A percentile compares a stretch with the other conserved stretches of the same genome.
Conservation (phyloP, 805 yeast species). For the Pichia eremophila region DNA sequence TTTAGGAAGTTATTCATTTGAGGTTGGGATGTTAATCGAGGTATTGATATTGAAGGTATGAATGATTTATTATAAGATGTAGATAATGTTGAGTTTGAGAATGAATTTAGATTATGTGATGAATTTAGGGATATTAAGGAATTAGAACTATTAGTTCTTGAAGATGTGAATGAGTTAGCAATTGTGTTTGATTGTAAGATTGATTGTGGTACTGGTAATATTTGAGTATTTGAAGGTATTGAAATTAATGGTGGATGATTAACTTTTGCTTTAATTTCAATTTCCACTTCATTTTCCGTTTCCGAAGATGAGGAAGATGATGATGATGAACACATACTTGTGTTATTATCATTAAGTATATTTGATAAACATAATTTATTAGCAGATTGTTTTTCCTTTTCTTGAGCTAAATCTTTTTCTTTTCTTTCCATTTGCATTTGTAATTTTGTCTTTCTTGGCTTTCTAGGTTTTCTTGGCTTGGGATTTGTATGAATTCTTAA, state of each 20-base stretch:
- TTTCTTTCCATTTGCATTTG: conserved; percentile 8
- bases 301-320: background rate
- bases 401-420: no score
- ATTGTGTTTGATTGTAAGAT: conserved; percentile 3
- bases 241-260: background rate
- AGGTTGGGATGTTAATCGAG: conserved; percentile 11
- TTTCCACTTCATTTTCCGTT: background rate
- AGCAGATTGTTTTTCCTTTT: no score
- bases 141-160: conserved; percentile 25
- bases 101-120: conserved; percentile 10
- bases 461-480: conserved; percentile 46
- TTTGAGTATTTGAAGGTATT: conserved; percentile 1
- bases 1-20: background rate
- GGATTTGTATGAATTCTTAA: conserved; percentile 66
- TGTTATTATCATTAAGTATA: no score
- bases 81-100: conserved; percentile 22
- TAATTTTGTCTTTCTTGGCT: conserved; percentile 16
- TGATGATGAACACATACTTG: no score
- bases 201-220: conserved; percentile 2
- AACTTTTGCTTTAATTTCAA: background rate
- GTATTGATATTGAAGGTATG: background rate
- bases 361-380: no score
- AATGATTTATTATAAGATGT: conserved; percentile 8
- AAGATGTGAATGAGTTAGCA: conserved; percentile 22
- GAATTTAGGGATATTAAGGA: conserved; percentile 26